A percentile compares a stretch with the other conserved stretches of the same genome.
Evolutionary conservation across 805 yeast species (phyloP).

Genomic region (Kurtzmaniella cleridarum): DNA sequence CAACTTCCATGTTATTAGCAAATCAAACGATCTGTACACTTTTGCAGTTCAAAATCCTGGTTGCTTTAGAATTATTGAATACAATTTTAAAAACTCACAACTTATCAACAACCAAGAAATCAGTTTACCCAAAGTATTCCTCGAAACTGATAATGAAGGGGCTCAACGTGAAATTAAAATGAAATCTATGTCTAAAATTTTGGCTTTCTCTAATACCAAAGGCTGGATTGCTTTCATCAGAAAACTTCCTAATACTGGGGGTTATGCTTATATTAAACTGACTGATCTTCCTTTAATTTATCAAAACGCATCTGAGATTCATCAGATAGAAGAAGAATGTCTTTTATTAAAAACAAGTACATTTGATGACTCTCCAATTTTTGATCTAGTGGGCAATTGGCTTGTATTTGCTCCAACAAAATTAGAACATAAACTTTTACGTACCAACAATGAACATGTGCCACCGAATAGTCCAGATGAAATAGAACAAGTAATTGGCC

Average conservation of each 20-base stretch:
- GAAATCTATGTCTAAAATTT: neutral
- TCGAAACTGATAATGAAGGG: too few relatives aligned
- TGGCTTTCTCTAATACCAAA: constrained; percentile 6
- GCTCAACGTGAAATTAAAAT: neutral
- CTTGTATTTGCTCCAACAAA: constrained; percentile 41
- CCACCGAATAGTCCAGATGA: neutral
- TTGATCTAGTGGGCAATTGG: constrained; percentile 47
- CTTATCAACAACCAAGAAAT: too few relatives aligned
- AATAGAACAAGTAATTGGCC: neutral
- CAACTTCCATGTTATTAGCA: neutral
- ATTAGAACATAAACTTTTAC: constrained; percentile 27
- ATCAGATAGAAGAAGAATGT: neutral
- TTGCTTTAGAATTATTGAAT: constrained; percentile 7
- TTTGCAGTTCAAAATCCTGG: constrained; percentile 19
- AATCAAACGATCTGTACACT: constrained; percentile 13
- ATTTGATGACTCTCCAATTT: constrained; percentile 35
- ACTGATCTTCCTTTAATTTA: constrained; percentile 1
- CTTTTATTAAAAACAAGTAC: constrained; percentile 26
- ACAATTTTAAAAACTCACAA: too few relatives aligned
- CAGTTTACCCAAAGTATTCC: too few relatives aligned
- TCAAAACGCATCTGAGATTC: neutral
- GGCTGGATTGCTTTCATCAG: neutral
- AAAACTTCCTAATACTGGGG: constrained; percentile 7
- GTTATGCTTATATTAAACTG: constrained; percentile 4
- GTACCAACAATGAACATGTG: constrained; percentile 9